Evolutionary conservation across 2,329 filamentous ascomycete species (phyloP), one percentile per base, ranked within the genome.

Genomic region (Colletotrichum spaethianum): DNA sequence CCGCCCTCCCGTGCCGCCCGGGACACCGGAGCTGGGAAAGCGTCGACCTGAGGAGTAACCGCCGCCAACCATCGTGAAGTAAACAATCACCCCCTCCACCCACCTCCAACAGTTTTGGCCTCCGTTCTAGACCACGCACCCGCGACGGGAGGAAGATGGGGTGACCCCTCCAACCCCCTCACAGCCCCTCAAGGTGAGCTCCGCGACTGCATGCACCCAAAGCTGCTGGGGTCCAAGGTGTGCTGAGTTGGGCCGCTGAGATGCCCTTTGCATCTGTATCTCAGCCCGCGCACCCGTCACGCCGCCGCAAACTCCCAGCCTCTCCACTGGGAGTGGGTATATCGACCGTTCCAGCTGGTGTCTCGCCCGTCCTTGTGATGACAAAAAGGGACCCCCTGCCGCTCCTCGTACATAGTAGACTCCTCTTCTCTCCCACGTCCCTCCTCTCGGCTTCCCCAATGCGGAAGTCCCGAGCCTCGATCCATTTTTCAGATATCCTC

Each of bases 291-390:
- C 31, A 44, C 50, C 40, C 56, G 31, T 67, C 53, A 14, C 14
- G 16, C 23, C n/a, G 50, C 50, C n/a, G 18, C 31, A 23, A 18
- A 64, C 26, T n/a, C 46, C 23, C 42, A 8, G 26, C 8, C 31
- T 48, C n/a, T 53, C 69, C 59, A 60, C 59, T 31, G 36, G 50
- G 57, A 72, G 69, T 69, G 69, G 65, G 11, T 42, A 63, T 64
- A 64, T 69, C 59, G 69, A 44, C 69, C 65, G 68, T 62, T 71
- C 68, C 57, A 71, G 68, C 68, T 63, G 36, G n/a, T 60, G 62
- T 69, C 65, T 72, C 59, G 59, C 69, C 42, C 65, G 31, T 60
- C 44, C 44, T 46, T 28, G 63, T 60, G 59, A 72, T 69, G 52
- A 57, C 59, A 57, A 69, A 72, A 63, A 68, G 36, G 36, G 38